phyloP scores from a whole-genome alignment of 2,329 filamentous ascomycete genomes.

The Epichloe hybrida region DNA sequence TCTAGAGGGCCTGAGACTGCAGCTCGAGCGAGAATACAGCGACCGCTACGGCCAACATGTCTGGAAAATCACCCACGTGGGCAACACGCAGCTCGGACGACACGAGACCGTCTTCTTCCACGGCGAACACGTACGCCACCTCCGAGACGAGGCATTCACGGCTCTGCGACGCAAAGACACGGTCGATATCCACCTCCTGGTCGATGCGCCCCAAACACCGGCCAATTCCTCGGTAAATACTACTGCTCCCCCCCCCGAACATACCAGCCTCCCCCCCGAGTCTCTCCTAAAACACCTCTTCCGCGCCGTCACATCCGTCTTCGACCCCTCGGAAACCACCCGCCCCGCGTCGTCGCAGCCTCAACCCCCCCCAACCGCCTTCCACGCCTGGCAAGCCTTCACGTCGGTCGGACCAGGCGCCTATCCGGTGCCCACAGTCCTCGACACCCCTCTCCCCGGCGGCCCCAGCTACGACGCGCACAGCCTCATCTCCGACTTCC shows the following conservation, averaged over 20 bases:
- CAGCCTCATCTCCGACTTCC: slow-evolving; percentile 34
- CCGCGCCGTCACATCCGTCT: slow-evolving; percentile 32
- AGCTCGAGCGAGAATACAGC: slow-evolving; percentile 51
- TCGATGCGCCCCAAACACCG: slow-evolving; percentile 14
- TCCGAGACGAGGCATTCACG: slow-evolving; percentile 74
- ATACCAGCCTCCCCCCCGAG: slow-evolving; percentile 12
- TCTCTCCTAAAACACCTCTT: slow-evolving; percentile 35
- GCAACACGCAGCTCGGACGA: slow-evolving; percentile 66
- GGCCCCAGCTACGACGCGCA: slow-evolving; percentile 27
- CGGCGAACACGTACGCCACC: slow-evolving; percentile 59
- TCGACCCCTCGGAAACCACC: slow-evolving; percentile 20
- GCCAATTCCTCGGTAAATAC: slow-evolving; percentile 13
- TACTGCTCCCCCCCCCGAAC: neutral
- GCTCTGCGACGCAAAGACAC: slow-evolving; percentile 59
- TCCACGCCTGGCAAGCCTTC: slow-evolving; percentile 35
- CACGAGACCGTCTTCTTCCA: slow-evolving; percentile 79
- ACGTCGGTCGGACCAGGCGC: slow-evolving; percentile 45
- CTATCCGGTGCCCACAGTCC: slow-evolving; percentile 53
- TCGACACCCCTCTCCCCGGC: slow-evolving; percentile 36
- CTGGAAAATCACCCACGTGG: slow-evolving; percentile 69
- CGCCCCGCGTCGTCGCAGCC: slow-evolving; percentile 17
- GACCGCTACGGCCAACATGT: slow-evolving; percentile 25
- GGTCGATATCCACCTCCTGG: slow-evolving; percentile 57
- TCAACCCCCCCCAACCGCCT: slow-evolving; percentile 26
- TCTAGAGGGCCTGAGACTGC: slow-evolving; percentile 46